Evolutionary conservation across 2,329 filamentous ascomycete species (phyloP).

Genomic region (Coniella vitis): DNA sequence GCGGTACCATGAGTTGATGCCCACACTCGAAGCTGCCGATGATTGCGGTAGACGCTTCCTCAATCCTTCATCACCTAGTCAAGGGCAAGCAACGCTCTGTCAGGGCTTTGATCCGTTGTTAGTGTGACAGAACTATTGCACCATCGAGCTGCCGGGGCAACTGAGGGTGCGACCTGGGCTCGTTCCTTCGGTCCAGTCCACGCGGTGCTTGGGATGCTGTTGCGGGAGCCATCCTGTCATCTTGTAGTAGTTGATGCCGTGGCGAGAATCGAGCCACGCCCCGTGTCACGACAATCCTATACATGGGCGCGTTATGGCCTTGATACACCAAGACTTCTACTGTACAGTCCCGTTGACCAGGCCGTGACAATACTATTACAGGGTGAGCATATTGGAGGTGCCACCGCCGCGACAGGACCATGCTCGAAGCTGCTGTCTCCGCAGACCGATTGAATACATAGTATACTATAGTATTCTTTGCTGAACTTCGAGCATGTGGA

Average conservation of each 20-base stretch:
- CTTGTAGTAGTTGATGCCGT: not conserved
- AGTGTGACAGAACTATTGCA: not conserved
- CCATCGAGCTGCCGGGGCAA: not conserved
- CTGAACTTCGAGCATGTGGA: no score
- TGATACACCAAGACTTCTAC: not conserved
- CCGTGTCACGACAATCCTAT: not conserved
- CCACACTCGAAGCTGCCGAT: no score
- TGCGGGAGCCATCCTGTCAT: conserved; percentile 4
- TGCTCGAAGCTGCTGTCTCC: no score
- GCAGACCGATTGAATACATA: no score
- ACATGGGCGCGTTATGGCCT: not conserved
- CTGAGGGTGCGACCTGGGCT: not conserved
- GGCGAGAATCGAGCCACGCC: not conserved
- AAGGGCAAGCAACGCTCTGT: not conserved
- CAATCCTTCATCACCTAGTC: no score
- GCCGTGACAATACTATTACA: no score
- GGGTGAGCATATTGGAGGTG: no score
- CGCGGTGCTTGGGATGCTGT: not conserved
- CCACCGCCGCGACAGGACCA: no score
- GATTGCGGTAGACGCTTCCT: no score
- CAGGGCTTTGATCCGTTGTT: not conserved
- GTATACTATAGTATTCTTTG: no score
- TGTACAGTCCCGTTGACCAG: no score
- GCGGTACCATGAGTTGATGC: no score
- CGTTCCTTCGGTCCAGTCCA: conserved; percentile 4